These are phyloP conservation scores for Dipteronia dyeriana DNA, from an alignment of 345 rosid species.

Conservation along the genomic window DNA sequence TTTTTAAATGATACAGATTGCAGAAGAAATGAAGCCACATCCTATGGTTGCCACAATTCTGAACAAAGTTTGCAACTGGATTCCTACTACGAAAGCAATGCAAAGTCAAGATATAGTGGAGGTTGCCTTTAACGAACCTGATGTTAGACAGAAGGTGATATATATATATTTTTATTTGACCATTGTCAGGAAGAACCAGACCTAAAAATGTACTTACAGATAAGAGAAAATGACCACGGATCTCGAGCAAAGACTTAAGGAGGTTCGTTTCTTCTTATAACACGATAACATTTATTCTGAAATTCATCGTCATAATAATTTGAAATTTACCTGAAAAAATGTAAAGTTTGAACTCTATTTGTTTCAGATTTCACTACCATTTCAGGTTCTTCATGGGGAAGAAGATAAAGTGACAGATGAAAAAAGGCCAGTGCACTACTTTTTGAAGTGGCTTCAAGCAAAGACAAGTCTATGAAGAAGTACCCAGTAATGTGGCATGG, in stretches of 20 bases:
- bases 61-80: constrained; percentile 35
- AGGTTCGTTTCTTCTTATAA: constrained; percentile 36
- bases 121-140: constrained; percentile 59
- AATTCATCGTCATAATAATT: no score
- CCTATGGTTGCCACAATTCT: constrained; percentile 40
- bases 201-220: constrained; percentile 29
- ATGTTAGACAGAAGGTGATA: constrained; percentile 61
- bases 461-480: constrained; percentile 71
- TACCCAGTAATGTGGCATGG: constrained; percentile 96
- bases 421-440: constrained; percentile 53
- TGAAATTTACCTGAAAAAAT: no score
- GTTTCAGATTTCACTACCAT: constrained; percentile 61
- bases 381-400: constrained; percentile 74
- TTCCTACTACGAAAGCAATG: constrained; percentile 79
- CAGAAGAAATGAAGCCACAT: constrained; percentile 65
- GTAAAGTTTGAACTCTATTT: neutral
- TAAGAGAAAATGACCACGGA: constrained; percentile 65
- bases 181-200: neutral
- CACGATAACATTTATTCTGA: no score
- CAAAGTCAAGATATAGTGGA: constrained; percentile 64
- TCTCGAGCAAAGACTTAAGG: constrained; percentile 55
- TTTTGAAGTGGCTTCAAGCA: constrained; percentile 50
- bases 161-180: neutral
- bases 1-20: constrained; percentile 43
- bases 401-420: constrained; percentile 73